Conservation (phyloP, 2,329 filamentous ascomycete species). For the Arthrobotrys musiformis region DNA sequence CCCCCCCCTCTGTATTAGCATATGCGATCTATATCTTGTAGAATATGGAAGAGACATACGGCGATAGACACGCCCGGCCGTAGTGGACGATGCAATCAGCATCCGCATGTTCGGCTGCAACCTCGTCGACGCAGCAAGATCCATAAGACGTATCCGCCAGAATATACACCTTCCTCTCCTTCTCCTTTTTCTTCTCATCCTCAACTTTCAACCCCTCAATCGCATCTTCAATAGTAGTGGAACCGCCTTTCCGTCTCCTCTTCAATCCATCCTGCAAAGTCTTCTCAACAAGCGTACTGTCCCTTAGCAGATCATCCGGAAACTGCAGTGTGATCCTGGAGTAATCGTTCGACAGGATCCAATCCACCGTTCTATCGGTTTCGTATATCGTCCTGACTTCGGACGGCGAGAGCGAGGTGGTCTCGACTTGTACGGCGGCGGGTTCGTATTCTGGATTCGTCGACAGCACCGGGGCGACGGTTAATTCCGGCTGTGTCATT, state of each 20-base stretch:
- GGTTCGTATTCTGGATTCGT: slow-evolving; percentile 44
- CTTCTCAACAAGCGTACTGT: slow-evolving; percentile 79
- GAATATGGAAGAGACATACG: slow-evolving; percentile 71
- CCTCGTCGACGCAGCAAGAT: slow-evolving; percentile 95
- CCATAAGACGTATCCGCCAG: slow-evolving; percentile 96
- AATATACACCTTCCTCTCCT: slow-evolving; percentile 72
- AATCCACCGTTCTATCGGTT: slow-evolving; percentile 78
- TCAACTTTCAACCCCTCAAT: slow-evolving; percentile 30
- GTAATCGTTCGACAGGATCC: slow-evolving; percentile 79
- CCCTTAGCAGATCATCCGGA: slow-evolving; percentile 88
- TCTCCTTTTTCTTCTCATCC: slow-evolving; percentile 4
- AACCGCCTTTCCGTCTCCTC: slow-evolving; percentile 23
- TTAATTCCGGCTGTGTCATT: slow-evolving; percentile 51
- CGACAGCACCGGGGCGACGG: slow-evolving; percentile 39
- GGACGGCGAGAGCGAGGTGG: slow-evolving; percentile 69
- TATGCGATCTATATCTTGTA: neutral
- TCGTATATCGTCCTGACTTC: slow-evolving; percentile 84
- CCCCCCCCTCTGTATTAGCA: neutral
- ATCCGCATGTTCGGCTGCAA: slow-evolving; percentile 91
- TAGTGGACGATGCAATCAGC: slow-evolving; percentile 95
- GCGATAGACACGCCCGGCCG: slow-evolving; percentile 88
- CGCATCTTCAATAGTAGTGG: slow-evolving; percentile 20
- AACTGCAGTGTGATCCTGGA: slow-evolving; percentile 89
- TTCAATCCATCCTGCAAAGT: slow-evolving; percentile 31
- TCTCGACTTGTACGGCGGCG: slow-evolving; percentile 27